Conservation (phyloP, 148 eudicot genomes). For the Euryodendron excelsum region DNA sequence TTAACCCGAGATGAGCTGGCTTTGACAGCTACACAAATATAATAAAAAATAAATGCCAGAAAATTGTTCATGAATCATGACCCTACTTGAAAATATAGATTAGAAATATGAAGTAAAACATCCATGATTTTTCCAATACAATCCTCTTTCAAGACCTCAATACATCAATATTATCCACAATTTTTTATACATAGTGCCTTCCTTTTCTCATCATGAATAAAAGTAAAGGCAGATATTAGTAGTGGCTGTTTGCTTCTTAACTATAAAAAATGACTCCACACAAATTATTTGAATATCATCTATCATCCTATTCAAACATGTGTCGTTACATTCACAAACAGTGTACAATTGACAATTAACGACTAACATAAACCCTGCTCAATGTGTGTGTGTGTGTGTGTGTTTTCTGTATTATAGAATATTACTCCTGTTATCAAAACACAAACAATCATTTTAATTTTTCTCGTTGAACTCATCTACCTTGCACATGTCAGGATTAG, state of each 20-base stretch:
- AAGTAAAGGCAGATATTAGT: too few relatives aligned
- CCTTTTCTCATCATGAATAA: too few relatives aligned
- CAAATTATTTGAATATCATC: neutral
- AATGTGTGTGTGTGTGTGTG: neutral
- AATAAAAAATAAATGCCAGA: neutral
- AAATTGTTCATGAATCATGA: too few relatives aligned
- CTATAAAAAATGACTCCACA: too few relatives aligned
- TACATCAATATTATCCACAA: too few relatives aligned
- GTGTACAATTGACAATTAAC: neutral
- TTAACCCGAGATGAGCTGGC: neutral
- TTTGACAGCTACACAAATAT: neutral
- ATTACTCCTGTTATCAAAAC: neutral
- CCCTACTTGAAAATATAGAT: too few relatives aligned
- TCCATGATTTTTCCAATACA: too few relatives aligned
- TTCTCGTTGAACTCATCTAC: constrained; percentile 30
- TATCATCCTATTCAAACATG: neutral
- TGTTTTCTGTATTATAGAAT: neutral
- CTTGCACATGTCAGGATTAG: constrained; percentile 89
- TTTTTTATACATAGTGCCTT: neutral
- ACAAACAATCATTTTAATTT: neutral
- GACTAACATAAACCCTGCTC: neutral
- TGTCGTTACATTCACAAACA: too few relatives aligned
- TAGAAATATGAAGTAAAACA: too few relatives aligned
- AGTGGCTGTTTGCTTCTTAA: too few relatives aligned
- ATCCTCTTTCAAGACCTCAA: too few relatives aligned